Evolutionary conservation across 345 rosid genomes (phyloP), one percentile per base, ranked within the genome.

Genomic region (Alliaria petiolata): DNA sequence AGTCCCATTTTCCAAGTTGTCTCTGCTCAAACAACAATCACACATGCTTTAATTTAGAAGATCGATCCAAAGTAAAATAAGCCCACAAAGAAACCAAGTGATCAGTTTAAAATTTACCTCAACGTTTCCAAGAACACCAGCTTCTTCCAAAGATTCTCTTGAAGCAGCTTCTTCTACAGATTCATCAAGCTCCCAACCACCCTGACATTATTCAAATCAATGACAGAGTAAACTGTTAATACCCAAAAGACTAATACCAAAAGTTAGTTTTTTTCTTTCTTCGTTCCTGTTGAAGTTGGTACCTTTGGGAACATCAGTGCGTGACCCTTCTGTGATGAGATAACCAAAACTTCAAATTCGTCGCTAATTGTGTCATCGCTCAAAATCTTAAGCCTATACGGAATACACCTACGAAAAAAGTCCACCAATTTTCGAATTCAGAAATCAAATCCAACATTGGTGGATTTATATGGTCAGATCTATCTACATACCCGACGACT

Each of bases 171-270:
- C 87, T 67, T 86, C 84, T 4, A 79, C 60, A 40, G 96, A 80
- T 86, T 92, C 98, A 79, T 92, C 96, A 38, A 92, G 81, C 71
- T 92, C 98, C 98, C 98, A 92, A 38, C 98, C 98, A 69, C 98
- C 96, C 98, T 91, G 61, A 51, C 16, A 28, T 55, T 19, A 52
- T 36, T 30, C 25, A 49, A 28, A 17, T 30, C n/a, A 52, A 16
- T 58, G 36, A 16, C 34, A 47, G 3, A 40, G 14, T 22, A 4
- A 10, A 7, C 65, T 16, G n/a, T 56, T 47, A 55, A 34, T 5
- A 47, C 17, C 39, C 2, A 11, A 2, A 33, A 34, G 38, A 26
- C 17, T 43, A 3, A 64, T 7, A 64, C 30, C 5, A 47, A 22
- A 15, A 38, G 8, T 68, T 30, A 52, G n/a, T 16, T 11, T 44